Percentiles rank a stretch among this genome's conserved stretches.
Evolutionary conservation across 2,329 filamentous ascomycete species (phyloP).

Genomic region (Alternaria hordeiaustralica): DNA sequence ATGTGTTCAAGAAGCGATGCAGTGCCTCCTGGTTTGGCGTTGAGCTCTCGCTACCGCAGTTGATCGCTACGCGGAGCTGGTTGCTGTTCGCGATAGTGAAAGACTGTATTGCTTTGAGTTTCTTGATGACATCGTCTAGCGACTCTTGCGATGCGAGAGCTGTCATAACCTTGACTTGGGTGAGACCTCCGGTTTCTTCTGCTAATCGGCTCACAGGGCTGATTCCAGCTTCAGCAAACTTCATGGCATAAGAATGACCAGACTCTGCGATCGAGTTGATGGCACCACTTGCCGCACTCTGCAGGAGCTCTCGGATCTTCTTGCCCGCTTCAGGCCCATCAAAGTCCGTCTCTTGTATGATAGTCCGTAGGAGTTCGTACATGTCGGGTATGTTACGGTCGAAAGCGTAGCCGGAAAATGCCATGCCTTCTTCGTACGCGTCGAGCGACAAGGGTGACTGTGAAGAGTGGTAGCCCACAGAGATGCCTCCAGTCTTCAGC

Average conservation of each 20-base stretch:
- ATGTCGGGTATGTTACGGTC: conserved; percentile 90
- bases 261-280: conserved; percentile 91
- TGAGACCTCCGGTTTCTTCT: conserved; percentile 88
- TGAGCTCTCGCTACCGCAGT: conserved; percentile 79
- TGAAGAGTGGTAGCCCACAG: conserved; percentile 81
- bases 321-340: conserved; percentile 79
- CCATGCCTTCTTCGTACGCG: conserved; percentile 78
- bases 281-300: conserved; percentile 85
- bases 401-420: conserved; percentile 84
- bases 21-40: conserved; percentile 73
- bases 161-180: conserved; percentile 85
- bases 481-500: conserved; percentile 90
- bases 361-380: conserved; percentile 81
- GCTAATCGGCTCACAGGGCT: conserved; percentile 73
- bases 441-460: conserved; percentile 76
- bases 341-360: conserved; percentile 90
- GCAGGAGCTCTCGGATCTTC: conserved; percentile 84
- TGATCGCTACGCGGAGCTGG: conserved; percentile 79
- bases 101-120: conserved; percentile 84
- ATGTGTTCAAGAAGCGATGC: conserved; percentile 69
- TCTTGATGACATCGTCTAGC: conserved; percentile 76
- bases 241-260: conserved; percentile 85
- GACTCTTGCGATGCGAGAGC: conserved; percentile 77
- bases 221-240: conserved; percentile 81
- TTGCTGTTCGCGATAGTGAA: conserved; percentile 73